These are phyloP conservation scores for Phycomyces blakesleeanus DNA, from an alignment of 192 early-diverging fungal species.

Conservation along the genomic window DNA sequence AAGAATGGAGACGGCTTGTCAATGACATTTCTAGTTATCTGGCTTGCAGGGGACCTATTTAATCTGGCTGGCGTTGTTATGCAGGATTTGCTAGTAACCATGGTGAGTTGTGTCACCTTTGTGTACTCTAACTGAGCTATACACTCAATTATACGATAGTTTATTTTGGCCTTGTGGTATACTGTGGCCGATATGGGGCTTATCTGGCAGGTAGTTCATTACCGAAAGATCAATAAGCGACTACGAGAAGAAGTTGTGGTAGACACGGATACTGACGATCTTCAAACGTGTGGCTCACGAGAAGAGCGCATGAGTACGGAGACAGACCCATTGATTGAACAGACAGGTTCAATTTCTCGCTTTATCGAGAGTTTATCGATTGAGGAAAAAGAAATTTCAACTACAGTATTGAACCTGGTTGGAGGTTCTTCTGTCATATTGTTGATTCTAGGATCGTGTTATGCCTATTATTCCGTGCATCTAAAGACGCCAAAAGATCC, in stretches of 20 bases:
- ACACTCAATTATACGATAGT: constrained; percentile 24
- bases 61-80: constrained; percentile 66
- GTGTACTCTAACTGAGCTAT: not conserved
- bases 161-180: constrained; percentile 67
- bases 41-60: constrained; percentile 76
- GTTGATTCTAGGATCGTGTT: constrained; percentile 9
- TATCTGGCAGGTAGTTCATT: constrained; percentile 66
- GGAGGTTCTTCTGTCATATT: constrained; percentile 5
- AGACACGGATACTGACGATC: not conserved
- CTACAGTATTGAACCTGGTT: constrained; percentile 4
- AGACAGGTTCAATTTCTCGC: too few relatives aligned
- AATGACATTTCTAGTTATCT: constrained; percentile 64
- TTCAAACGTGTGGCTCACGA: not conserved
- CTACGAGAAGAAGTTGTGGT: constrained; percentile 35
- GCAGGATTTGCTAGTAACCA: constrained; percentile 67
- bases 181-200: constrained; percentile 65
- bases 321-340: not conserved
- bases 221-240: constrained; percentile 37
- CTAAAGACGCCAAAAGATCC: not conserved
- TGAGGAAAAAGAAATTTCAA: not conserved
- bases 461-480: constrained; percentile 12
- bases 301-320: constrained; percentile 1
- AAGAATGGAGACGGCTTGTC: constrained; percentile 76
- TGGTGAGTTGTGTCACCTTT: constrained; percentile 39
- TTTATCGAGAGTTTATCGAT: not conserved